These are phyloP conservation scores for Lagenidium giganteum DNA, from an alignment of 352 stramenopile species.

Conservation along the genomic window DNA sequence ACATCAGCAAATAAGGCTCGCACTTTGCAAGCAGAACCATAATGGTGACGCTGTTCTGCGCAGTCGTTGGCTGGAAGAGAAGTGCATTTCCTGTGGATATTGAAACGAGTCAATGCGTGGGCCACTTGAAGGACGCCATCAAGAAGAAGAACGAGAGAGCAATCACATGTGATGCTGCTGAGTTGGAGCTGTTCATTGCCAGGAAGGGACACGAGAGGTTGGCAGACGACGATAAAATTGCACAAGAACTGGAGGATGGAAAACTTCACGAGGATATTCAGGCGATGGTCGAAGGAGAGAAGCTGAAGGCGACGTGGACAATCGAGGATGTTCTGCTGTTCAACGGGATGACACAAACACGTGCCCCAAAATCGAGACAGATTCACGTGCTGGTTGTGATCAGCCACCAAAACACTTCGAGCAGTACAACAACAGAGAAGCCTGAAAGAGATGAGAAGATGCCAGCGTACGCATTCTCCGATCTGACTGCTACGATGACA, in stretches of 20 bases:
- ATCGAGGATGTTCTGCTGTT: no score
- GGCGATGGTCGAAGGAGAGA: conserved; percentile 3
- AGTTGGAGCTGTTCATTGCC: conserved; percentile 7
- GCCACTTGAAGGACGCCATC: conserved; percentile 3
- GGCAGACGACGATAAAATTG: conserved; percentile 7
- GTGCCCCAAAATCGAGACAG: conserved; percentile 8
- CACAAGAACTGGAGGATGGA: no score
- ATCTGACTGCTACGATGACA: no score
- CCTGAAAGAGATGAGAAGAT: no score
- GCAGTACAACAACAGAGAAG: no score
- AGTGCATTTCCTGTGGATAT: conserved; percentile 4
- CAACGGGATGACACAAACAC: no score
- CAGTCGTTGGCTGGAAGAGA: not conserved
- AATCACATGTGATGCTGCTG: conserved; percentile 1
- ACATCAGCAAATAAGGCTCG: no score
- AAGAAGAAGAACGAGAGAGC: not conserved
- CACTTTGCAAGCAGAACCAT: not conserved
- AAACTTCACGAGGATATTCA: no score
- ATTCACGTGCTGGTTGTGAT: conserved; percentile 6
- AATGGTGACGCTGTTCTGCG: conserved; percentile 4
- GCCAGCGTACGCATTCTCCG: no score
- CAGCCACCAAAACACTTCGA: no score
- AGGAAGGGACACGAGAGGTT: conserved; percentile 4
- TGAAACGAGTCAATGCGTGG: conserved; percentile 2
- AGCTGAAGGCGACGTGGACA: no score